A percentile compares a stretch with the other conserved stretches of the same genome.
Evolutionary conservation across 2,329 filamentous ascomycete genomes (phyloP).

Genomic region (Didymella keratinophila): DNA sequence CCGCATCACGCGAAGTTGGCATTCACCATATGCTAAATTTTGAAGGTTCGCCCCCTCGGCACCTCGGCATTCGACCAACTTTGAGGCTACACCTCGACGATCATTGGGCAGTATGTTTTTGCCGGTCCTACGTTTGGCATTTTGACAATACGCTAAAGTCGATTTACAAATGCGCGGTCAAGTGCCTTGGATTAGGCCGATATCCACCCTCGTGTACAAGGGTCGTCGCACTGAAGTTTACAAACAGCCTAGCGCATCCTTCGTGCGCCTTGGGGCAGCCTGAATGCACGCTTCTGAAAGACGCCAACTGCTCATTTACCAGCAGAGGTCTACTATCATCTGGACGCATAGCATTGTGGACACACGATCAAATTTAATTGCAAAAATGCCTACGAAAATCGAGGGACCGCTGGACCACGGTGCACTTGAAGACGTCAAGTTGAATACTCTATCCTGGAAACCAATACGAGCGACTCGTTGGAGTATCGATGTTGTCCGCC

Average conservation of each 20-base stretch:
- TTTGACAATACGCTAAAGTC: not conserved
- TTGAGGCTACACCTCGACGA: not conserved
- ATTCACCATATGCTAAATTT: slow-evolving; percentile 8
- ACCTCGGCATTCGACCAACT: slow-evolving; percentile 13
- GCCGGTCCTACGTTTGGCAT: not conserved
- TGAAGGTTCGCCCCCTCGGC: slow-evolving; percentile 15
- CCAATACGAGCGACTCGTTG: slow-evolving; percentile 37
- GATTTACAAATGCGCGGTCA: not conserved
- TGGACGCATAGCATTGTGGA: not conserved
- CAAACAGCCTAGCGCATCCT: slow-evolving; percentile 10
- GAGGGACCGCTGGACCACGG: slow-evolving; percentile 41
- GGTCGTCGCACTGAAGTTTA: slow-evolving; percentile 3
- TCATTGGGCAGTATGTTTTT: slow-evolving; percentile 5
- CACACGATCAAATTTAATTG: not conserved
- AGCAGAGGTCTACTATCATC: not conserved
- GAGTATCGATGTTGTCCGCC: slow-evolving; percentile 44
- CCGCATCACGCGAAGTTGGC: slow-evolving; percentile 17
- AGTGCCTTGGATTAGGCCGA: not conserved
- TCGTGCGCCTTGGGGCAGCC: not conserved
- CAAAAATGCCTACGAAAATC: slow-evolving; percentile 40
- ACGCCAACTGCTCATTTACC: not conserved
- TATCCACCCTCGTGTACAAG: not conserved
- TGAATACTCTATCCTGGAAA: slow-evolving; percentile 39
- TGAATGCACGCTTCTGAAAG: not conserved
- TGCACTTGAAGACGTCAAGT: slow-evolving; percentile 34